Conservation (phyloP, 2,329 filamentous ascomycete species). For the Cordyceps militaris region DNA sequence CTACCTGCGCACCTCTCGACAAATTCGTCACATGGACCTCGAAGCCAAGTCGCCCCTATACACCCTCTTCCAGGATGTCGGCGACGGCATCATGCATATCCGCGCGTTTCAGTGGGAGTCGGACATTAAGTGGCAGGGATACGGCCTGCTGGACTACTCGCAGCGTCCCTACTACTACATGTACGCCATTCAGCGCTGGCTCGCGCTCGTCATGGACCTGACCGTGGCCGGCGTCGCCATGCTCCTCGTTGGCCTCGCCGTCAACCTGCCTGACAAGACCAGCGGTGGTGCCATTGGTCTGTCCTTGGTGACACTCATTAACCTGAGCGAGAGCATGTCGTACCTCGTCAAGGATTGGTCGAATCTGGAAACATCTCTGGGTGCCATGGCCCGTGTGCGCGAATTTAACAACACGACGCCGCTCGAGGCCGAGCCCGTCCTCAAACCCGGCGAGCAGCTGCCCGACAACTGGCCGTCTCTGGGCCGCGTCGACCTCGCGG, state of each 20-base stretch:
- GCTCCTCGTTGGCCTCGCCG: conserved; percentile 22
- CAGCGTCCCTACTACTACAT: conserved; percentile 50
- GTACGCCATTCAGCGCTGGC: conserved; percentile 48
- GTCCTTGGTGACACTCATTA: conserved; percentile 6
- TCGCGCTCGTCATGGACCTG: conserved; percentile 41
- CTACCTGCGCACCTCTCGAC: conserved; percentile 30
- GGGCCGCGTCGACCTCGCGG: conserved; percentile 7
- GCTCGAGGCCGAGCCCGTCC: not conserved
- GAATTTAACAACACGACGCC: conserved; percentile 7
- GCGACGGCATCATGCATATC: conserved; percentile 39
- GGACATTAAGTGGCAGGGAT: conserved; percentile 34
- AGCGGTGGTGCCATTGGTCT: conserved; percentile 8
- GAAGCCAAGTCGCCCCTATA: conserved; percentile 30
- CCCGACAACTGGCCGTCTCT: conserved; percentile 8
- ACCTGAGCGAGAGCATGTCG: conserved; percentile 5
- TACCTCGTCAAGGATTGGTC: conserved; percentile 9
- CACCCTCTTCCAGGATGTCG: conserved; percentile 34
- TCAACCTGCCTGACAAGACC: not conserved
- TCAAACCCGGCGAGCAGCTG: not conserved
- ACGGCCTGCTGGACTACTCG: conserved; percentile 41
- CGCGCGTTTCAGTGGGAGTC: conserved; percentile 48
- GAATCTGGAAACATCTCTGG: conserved; percentile 11
- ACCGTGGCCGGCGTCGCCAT: conserved; percentile 38
- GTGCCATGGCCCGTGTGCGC: conserved; percentile 5
- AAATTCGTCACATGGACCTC: conserved; percentile 30